Evolutionary conservation across 805 yeast species (phyloP), one percentile per base, ranked within the genome.

Genomic region (Pichia ethanolica): DNA sequence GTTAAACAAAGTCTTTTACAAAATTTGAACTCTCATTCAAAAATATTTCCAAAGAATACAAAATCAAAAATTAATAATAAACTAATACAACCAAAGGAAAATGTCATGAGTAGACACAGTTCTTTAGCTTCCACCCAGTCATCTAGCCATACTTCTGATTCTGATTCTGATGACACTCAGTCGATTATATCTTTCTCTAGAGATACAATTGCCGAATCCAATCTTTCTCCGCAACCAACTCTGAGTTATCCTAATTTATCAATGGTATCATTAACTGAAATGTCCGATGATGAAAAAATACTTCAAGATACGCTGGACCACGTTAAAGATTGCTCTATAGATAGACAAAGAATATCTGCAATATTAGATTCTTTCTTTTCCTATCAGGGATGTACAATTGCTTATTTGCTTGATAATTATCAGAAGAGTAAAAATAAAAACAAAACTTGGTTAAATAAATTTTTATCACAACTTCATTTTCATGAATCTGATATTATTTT

Each of bases 401-500:
- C 45, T 4, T 52, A 32, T 36, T 44, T 56, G 25, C 10, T 49
- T 4, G 34, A 38, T 5, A 48, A 56, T 30, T 44, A 43, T 27
- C 49, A 50, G 5, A 34, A 37, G 13, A 38, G 35, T 5, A 25
- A 35, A 4, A 9, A 48, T 5, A 46, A 51, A n/a, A 28, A 42
- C 0, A 28, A 46, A 6, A 42, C 50, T 26, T 60, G 59, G 61
- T 14, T 61, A 4, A 20, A 25, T 14, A 49, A 37, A 27, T 43
- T 59, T 9, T 37, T 57, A 1, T 33, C 34, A 7, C 45, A 53
- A 7, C 38, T 63, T 5, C 54, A 56, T 13, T 61, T 63, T 48
- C 55, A 56, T 33, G 63, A 62, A 20, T 63, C 67, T 3, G 51
- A 48, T 38, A 47, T 48, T n/a, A 38, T 54, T 14, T 56, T 61